Conservation (phyloP, 208 protist genomes). For the Tritrichomonas foetus region DNA sequence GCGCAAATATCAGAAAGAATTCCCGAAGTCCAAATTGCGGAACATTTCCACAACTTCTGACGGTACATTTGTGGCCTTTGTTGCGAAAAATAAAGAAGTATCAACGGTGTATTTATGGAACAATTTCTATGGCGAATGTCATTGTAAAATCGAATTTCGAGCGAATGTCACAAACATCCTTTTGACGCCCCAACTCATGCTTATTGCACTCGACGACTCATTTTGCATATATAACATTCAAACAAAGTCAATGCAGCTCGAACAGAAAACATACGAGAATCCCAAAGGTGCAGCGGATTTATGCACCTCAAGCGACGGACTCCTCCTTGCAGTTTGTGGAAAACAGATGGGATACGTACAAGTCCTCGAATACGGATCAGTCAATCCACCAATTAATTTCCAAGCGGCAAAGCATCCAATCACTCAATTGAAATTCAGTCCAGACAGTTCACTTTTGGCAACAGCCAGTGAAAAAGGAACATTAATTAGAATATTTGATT, state of each 20-base stretch:
- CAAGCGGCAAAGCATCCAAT: background rate
- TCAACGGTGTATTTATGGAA: background rate
- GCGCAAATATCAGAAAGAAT: background rate
- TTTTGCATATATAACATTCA: background rate
- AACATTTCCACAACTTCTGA: background rate
- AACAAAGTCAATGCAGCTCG: background rate
- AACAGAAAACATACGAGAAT: background rate
- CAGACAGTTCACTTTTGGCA: background rate
- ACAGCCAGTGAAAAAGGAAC: constrained; percentile 21
- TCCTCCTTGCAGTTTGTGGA: background rate
- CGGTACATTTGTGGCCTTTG: background rate
- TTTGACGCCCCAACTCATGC: background rate
- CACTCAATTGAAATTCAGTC: background rate
- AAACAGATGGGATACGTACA: background rate
- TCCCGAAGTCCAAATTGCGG: background rate
- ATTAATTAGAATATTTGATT: constrained; percentile 15
- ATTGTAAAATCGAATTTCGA: background rate
- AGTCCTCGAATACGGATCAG: background rate
- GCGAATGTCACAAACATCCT: no score
- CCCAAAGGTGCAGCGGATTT: background rate
- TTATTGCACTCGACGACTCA: background rate
- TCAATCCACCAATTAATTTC: background rate
- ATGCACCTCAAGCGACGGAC: background rate
- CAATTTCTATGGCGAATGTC: background rate
- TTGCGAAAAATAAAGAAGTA: background rate